phyloP scores from a whole-genome alignment of 768 basidiomycete species.

The Mycena indigotica region DNA sequence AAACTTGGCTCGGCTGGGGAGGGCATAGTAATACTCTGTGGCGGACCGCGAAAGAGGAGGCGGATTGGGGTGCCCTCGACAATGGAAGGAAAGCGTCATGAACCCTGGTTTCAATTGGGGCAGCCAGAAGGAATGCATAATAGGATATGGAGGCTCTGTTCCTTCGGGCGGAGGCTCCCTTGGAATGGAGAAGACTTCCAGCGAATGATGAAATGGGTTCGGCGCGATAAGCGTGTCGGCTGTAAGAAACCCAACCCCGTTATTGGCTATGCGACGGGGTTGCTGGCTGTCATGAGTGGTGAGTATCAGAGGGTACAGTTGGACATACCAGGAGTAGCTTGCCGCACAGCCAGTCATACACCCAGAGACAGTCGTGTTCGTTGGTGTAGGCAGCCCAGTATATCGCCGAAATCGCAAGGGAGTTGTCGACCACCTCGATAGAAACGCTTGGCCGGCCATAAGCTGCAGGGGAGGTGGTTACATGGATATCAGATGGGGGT shows the following conservation, averaged over 20 bases:
- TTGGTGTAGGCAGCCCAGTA: neutral
- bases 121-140: neutral
- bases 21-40: neutral
- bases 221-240: neutral
- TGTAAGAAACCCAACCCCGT: neutral
- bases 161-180: neutral
- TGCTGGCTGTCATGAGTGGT: neutral
- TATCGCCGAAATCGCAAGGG: neutral
- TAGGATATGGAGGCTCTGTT: neutral
- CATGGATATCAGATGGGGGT: neutral
- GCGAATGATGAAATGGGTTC: neutral
- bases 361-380: neutral
- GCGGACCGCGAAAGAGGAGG: neutral
- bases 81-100: neutral
- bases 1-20: neutral
- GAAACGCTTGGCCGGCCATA: neutral
- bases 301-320: neutral
- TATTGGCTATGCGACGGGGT: neutral
- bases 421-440: neutral
- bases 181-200: neutral
- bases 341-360: neutral
- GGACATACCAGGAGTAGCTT: neutral
- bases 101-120: neutral
- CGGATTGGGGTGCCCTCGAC: conserved; percentile 1
- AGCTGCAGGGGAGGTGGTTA: neutral